Conservation (phyloP, 2,329 filamentous ascomycete genomes). For the Rhynchosporium agropyri region DNA sequence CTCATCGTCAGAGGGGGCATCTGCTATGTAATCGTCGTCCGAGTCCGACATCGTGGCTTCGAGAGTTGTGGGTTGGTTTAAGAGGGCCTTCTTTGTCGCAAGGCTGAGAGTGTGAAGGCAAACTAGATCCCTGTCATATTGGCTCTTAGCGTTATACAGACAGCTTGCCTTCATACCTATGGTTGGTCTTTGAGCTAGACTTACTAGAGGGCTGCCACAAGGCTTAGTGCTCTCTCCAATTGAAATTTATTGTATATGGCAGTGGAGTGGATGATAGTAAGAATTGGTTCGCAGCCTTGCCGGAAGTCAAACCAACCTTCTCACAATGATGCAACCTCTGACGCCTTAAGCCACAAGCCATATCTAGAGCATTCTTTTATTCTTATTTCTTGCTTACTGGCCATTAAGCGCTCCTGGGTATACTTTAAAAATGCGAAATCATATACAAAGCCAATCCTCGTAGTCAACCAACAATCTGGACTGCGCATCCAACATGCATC, state of each 20-base stretch:
- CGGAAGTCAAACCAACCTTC: background rate
- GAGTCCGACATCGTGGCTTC: constrained; percentile 66
- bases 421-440: constrained; percentile 39
- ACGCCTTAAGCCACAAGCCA: background rate
- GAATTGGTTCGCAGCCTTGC: background rate
- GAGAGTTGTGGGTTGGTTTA: background rate
- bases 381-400: constrained; percentile 13
- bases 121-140: background rate
- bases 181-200: background rate
- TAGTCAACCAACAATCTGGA: constrained; percentile 11
- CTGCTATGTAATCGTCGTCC: constrained; percentile 69
- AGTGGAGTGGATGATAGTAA: too few species aligned
- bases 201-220: background rate
- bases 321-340: background rate
- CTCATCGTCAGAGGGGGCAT: constrained; percentile 67
- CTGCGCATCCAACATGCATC: constrained; percentile 29
- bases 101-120: constrained; percentile 18
- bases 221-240: background rate
- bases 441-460: constrained; percentile 36
- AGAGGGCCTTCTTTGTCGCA: constrained; percentile 1
- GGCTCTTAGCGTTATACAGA: background rate
- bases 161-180: background rate
- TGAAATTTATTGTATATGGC: too few species aligned
- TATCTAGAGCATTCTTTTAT: constrained; percentile 12
- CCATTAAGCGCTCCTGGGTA: constrained; percentile 39